Evolutionary conservation across 192 early-diverging fungal species (phyloP), one percentile per base, ranked within the genome.

Genomic region (Jimgerdemannia lactiflua): DNA sequence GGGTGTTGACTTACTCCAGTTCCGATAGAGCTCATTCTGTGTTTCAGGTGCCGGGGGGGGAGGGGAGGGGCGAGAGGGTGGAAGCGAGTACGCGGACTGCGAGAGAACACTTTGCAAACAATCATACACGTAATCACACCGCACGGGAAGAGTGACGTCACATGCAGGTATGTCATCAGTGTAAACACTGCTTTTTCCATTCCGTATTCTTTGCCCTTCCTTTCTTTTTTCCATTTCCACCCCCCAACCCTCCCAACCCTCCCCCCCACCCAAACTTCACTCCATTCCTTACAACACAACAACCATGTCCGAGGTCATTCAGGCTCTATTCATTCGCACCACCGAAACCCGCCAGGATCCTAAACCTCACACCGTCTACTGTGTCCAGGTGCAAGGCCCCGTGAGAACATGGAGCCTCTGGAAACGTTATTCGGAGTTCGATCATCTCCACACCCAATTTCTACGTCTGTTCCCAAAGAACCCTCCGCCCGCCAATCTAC

Each of bases 331-430:
- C 69, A 77, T 92, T 66, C 86, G 85, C 9, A 77, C 84, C 54
- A 74, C 84, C 29, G 86, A 88, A 75, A 85, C 83, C 8, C 80
- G 91, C 44, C 63, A 77, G 18, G 71, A 79, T 59, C 87, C 90
- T 40, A 89, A 90, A 73, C 87, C 88, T 3, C 93, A 94, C 81
- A 89, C 88, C 9, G 90, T 86, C 18, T 97, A 94, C 75, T 87
- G 88, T 44, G 78, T 97, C 43, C 83, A 91, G 54, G 85, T 97
- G 11, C 88, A 91, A 70, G 93, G 91, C 0, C 90, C 94, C 1
- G 91, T 94, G 39, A 87, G 92, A 11, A 90, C 93, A 10, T 97
- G 96, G 96, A 88, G 85, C 1, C 90, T 96, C n/a, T 94, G 92
- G 91, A 94, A 93, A 74, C 90, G 91, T 7, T 93, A 94, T 79